phyloP scores from a whole-genome alignment of 2,329 filamentous ascomycete genomes.

The Alternaria novae-zelandiae region DNA sequence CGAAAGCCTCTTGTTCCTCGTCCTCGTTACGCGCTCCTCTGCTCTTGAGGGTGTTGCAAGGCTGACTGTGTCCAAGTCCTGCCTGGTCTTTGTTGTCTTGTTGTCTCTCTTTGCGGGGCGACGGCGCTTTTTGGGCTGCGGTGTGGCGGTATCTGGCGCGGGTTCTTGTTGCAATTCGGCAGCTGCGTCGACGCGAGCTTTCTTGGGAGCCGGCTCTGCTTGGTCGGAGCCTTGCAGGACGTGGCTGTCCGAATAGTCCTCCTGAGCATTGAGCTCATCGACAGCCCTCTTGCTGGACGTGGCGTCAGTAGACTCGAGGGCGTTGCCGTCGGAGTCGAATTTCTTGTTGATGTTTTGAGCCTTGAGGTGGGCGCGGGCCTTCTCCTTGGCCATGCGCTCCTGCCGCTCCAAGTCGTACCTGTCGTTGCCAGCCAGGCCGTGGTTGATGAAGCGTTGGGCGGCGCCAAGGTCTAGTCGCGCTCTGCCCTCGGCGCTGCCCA shows the following conservation, averaged over 20 bases:
- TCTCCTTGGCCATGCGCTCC: constrained; percentile 47
- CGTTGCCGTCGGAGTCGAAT: constrained; percentile 37
- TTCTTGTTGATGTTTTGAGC: constrained; percentile 33
- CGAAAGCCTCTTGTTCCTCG: constrained; percentile 9
- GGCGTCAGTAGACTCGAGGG: constrained; percentile 15
- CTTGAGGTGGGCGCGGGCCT: constrained; percentile 31
- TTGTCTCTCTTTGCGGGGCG: constrained; percentile 11
- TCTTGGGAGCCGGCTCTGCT: constrained; percentile 16
- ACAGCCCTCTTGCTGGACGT: constrained; percentile 36
- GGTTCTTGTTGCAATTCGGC: not conserved
- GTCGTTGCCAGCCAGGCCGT: constrained; percentile 68
- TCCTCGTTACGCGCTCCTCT: constrained; percentile 1
- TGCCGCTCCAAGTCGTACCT: constrained; percentile 50
- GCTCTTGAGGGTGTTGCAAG: constrained; percentile 10
- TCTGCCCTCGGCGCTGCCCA: constrained; percentile 57
- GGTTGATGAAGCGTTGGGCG: constrained; percentile 80
- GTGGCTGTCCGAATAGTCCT: constrained; percentile 17
- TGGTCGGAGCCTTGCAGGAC: constrained; percentile 17
- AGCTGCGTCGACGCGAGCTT: constrained; percentile 12
- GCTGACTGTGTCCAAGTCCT: not conserved
- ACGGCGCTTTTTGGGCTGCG: constrained; percentile 10
- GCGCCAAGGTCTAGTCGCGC: constrained; percentile 72
- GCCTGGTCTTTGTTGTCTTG: constrained; percentile 3
- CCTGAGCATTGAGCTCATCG: constrained; percentile 20
- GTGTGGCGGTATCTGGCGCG: not conserved